These are phyloP conservation scores for Mangifera indica DNA, from an alignment of 345 rosid species.

Conservation along the genomic window DNA sequence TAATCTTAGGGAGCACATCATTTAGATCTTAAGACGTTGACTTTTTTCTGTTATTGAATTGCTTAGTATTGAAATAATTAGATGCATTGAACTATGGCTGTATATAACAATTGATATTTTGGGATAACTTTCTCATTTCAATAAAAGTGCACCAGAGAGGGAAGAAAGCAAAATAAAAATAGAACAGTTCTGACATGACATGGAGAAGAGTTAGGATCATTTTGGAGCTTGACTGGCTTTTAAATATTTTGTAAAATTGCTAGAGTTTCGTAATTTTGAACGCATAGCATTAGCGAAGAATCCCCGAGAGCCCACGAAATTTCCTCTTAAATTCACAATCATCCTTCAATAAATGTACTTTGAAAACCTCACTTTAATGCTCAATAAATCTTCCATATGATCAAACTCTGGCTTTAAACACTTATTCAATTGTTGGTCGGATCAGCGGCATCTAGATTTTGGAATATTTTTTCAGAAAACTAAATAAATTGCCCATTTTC, in stretches of 20 bases:
- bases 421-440: no score
- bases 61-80: neutral
- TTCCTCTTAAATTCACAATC: no score
- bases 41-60: neutral
- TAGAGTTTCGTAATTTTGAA: neutral
- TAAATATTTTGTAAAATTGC: neutral
- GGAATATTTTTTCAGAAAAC: no score
- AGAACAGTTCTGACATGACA: neutral
- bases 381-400: no score
- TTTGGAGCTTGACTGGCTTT: neutral
- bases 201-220: neutral
- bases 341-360: no score
- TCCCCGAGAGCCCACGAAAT: no score
- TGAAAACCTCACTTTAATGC: no score
- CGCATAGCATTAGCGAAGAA: no score
- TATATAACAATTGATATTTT: neutral
- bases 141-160: neutral
- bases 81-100: neutral
- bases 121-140: neutral
- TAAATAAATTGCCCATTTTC: no score
- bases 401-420: no score
- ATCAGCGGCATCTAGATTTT: no score
- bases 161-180: neutral
- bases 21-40: neutral
- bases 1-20: neutral